Evolutionary conservation across 768 basidiomycete genomes (phyloP).

Genomic region (Infundibulicybe gibba): DNA sequence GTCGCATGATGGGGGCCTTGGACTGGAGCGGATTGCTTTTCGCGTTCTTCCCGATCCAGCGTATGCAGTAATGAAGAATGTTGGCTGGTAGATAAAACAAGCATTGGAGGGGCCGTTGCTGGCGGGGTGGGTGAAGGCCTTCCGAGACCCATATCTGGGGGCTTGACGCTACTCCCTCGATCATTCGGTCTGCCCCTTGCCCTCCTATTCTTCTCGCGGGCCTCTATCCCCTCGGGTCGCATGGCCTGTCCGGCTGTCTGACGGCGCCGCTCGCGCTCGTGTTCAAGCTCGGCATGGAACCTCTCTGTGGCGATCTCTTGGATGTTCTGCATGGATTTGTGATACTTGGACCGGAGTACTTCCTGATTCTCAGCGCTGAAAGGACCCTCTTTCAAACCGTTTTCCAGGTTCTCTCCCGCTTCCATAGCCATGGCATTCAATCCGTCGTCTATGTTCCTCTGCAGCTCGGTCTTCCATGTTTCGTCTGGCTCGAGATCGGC

Average conservation of each 20-base stretch:
- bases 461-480: no score
- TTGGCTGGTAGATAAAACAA: slow-evolving; percentile 1
- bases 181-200: no score
- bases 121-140: not conserved
- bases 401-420: slow-evolving; percentile 57
- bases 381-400: slow-evolving; percentile 43
- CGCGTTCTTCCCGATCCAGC: not conserved
- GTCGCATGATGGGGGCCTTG: slow-evolving; percentile 6
- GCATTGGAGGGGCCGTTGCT: slow-evolving; percentile 2
- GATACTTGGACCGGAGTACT: slow-evolving; percentile 32
- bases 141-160: no score
- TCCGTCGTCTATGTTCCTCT: slow-evolving; percentile 45
- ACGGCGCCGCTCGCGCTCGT: slow-evolving; percentile 45
- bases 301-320: no score
- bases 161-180: slow-evolving; percentile 6
- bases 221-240: slow-evolving; percentile 21
- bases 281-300: no score
- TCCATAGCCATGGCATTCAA: slow-evolving; percentile 48
- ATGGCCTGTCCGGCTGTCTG: slow-evolving; percentile 39
- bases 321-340: slow-evolving; percentile 39
- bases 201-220: slow-evolving; percentile 13
- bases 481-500: slow-evolving; percentile 43
- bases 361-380: no score
- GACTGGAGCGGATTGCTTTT: not conserved
- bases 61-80: slow-evolving; percentile 5